Base-by-base conservation (phyloP, 2,329 filamentous ascomycete genomes). In the Fusarium praegraminearum region DNA sequence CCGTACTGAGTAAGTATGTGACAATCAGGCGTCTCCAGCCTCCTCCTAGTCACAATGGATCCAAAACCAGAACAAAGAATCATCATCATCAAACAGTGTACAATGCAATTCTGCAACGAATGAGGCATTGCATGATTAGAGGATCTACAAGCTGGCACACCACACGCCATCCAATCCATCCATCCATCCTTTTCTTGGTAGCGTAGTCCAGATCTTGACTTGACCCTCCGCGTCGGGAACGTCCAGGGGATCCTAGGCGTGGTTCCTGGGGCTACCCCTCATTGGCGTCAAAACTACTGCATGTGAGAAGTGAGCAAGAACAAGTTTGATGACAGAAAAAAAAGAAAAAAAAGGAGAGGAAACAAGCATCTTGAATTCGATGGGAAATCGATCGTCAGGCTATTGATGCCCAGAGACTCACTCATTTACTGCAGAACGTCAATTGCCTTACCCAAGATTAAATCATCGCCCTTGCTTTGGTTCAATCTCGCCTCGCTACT, bases 211-310 rank as follows among this genome's bases (percentile, higher is more conserved):
- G 66, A 69, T 67, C 63, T 69, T 55, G 54, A 46, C 73, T 74
- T 55, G 71, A 70, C 70, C 65, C 71, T 74, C 57, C 65, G 68
- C 38, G 61, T 59, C 65, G 59, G 59, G 61, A 71, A 63, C 62
- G 62, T 46, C 65, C 69, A 74, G 72, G 72, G 73, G 64, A 72
- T 69, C 73, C 73, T 62, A 62, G 73, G 49, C 45, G 28, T 56
- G 57, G 73, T 75, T 75, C 73, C 73, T 74, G 71, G 73, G 72
- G 62, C 73, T 73, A 73, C 69, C 73, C 71, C 71, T 75, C 73
- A 71, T 63, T 73, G 62, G 72, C 64, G 65, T 54, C 54, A 47
- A 62, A 44, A 46, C 22, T 60, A 66, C 49, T 52, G 68, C 53
- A 70, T 70, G 64, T 67, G 66, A 73, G 71, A 70, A 70, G 65